Evolutionary conservation across 257 asterid genomes (phyloP), one percentile per base, ranked within the genome.

Genomic region (Solanum tarijense): DNA sequence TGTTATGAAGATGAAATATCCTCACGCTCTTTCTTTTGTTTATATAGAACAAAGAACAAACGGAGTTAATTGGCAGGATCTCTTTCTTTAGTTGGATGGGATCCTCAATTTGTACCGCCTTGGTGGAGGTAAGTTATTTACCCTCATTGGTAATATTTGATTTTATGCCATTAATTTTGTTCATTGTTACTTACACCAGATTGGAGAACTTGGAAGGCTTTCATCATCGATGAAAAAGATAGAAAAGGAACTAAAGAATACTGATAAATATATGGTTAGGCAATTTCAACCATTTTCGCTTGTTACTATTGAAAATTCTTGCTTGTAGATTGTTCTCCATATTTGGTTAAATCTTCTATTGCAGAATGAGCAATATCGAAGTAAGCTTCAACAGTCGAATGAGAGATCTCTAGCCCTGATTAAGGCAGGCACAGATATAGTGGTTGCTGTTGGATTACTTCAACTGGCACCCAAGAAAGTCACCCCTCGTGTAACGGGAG

Each of bases 401-500:
- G 99, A 95, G 90, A 92, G 99, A 88, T 92, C 98, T 25, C 89
- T 97, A 1, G 96, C 96, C 43, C 95, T 97, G 43, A 41, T 97
- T 89, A 97, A 97, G 91, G 94, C 99, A 21, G 96, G 90, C 78
- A 83, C 96, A 92, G 99, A 97, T 87, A 84, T 94, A 73, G 98
- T 94, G 34, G 99, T 97, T 90, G 99, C 99, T 6, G 94, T 94
- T 92, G 99, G 99, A 74, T 90, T 97, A 91, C 99, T 97, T 91
- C 99, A 97, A 89, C 71, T 97, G 88, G 93, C 98, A 35, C 99
- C 99, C 86, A 96, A 94, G 94, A 96, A 96, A 91, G 94, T 97
- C 87, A 96, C 94, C 73, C 98, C 99, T 34, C 99, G 99, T 89
- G 98, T 95, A 68, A 96, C 98, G 3, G 99, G 99, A 87, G 99